Evolutionary conservation across 306 rosid species (phyloP).

Genomic region (Prinsepia uniflora): DNA sequence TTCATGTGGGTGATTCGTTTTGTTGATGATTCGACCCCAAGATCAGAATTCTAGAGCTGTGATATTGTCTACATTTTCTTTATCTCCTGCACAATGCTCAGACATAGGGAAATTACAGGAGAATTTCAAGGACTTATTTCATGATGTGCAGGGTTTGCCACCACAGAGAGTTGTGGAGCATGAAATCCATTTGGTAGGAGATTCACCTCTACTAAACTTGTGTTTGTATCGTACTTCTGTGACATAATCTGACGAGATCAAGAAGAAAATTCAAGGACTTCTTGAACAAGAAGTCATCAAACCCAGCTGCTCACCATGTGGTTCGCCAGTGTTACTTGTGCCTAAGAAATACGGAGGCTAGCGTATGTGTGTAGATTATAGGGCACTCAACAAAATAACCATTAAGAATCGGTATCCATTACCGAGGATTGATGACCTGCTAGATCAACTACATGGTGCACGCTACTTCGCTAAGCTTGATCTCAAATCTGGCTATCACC

Average conservation of each 20-base stretch:
- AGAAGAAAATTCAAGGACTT: not conserved
- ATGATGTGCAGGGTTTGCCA: not conserved
- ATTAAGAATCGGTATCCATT: not conserved
- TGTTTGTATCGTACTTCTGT: no score
- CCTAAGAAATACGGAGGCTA: not conserved
- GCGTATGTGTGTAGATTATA: not conserved
- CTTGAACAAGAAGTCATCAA: not conserved
- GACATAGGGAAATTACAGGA: not conserved
- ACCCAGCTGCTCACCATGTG: no score
- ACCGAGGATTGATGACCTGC: not conserved
- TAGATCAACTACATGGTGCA: not conserved
- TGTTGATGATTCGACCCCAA: no score
- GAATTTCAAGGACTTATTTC: not conserved
- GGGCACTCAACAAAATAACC: not conserved
- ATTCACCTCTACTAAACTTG: no score
- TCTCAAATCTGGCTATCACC: not conserved
- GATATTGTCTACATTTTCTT: not conserved
- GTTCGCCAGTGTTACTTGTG: not conserved
- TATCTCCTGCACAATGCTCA: not conserved
- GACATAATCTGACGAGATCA: no score
- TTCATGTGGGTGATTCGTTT: no score
- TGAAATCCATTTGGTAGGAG: no score
- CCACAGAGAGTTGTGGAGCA: not conserved
- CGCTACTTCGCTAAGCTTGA: not conserved
- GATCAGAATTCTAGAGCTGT: not conserved